Conservation (phyloP, 2,329 filamentous ascomycete genomes). For the Alternaria triticina region DNA sequence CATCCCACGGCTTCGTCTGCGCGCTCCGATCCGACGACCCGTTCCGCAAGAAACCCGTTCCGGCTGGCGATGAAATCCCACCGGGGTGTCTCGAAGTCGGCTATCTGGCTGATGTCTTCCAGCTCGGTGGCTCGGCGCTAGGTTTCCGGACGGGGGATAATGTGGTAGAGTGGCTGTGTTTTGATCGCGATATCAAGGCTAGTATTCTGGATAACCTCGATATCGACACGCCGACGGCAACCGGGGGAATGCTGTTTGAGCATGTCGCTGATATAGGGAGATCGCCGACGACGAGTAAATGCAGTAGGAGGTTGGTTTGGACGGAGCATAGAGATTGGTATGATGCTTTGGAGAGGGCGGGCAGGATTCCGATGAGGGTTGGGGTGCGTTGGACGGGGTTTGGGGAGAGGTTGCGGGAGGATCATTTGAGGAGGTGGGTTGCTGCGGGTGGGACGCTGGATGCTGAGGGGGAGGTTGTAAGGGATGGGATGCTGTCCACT, state of each 20-base stretch:
- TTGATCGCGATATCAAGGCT: slow-evolving; percentile 9
- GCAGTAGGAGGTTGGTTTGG: slow-evolving; percentile 6
- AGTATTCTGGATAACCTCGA: slow-evolving; percentile 7
- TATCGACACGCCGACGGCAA: background rate
- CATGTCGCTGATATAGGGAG: slow-evolving; percentile 22
- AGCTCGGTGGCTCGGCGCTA: slow-evolving; percentile 25
- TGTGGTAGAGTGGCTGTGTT: slow-evolving; percentile 32
- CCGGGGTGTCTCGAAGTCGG: slow-evolving; percentile 22
- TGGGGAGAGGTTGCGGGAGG: slow-evolving; percentile 6
- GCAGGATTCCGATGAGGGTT: slow-evolving; percentile 43
- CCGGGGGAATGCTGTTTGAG: slow-evolving; percentile 21
- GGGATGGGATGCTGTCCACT: background rate
- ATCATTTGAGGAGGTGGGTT: background rate
- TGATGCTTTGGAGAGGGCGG: slow-evolving; percentile 16
- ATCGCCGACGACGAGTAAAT: background rate
- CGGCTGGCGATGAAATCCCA: slow-evolving; percentile 26
- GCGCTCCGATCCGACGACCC: slow-evolving; percentile 19
- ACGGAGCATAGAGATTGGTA: slow-evolving; percentile 29
- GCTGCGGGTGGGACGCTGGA: background rate
- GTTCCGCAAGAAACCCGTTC: background rate
- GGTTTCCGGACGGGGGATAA: slow-evolving; percentile 20
- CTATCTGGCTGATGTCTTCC: slow-evolving; percentile 24
- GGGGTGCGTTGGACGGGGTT: slow-evolving; percentile 16
- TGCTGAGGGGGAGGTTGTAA: background rate
- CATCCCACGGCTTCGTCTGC: slow-evolving; percentile 16